Evolutionary conservation across 208 protist genomes (phyloP).

Genomic region (Leishmania amazonensis): DNA sequence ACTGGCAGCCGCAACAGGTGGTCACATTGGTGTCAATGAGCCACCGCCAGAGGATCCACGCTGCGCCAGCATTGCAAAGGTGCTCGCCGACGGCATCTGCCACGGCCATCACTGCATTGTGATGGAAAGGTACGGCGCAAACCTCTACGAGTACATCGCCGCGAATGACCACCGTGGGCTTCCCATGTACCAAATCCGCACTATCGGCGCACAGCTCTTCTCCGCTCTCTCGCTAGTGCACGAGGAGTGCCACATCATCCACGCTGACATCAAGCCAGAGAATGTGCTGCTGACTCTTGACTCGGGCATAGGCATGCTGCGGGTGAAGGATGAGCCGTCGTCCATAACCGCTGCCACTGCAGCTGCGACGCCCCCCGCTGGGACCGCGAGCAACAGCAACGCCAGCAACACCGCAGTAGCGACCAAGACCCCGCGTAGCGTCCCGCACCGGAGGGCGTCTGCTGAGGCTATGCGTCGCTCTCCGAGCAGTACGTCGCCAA

Average conservation of each 20-base stretch:
- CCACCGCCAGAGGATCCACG: constrained; percentile 66
- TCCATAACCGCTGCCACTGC: background rate
- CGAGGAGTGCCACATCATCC: constrained; percentile 92
- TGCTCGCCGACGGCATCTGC: constrained; percentile 75
- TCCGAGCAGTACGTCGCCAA: background rate
- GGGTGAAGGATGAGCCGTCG: constrained; percentile 4
- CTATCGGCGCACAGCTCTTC: constrained; percentile 91
- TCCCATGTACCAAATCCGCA: constrained; percentile 86
- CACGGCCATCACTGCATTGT: constrained; percentile 91
- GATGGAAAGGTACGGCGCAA: constrained; percentile 91
- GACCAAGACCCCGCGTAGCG: background rate
- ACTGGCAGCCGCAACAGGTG: background rate
- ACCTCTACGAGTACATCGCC: constrained; percentile 91
- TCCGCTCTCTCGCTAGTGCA: constrained; percentile 91
- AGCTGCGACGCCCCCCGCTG: background rate
- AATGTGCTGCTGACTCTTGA: constrained; percentile 91
- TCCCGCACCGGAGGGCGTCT: background rate
- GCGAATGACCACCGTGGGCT: constrained; percentile 74
- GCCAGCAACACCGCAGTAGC: background rate
- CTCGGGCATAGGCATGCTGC: constrained; percentile 40
- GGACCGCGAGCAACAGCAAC: background rate
- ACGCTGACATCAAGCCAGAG: constrained; percentile 97
- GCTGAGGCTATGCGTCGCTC: background rate
- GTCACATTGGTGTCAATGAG: constrained; percentile 3
- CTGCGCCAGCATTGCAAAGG: constrained; percentile 60